A percentile compares a stretch with the other conserved stretches of the same genome.
Evolutionary conservation across 1,284 basidiomycete species (phyloP).

Genomic region (Moesziomyces sp.): DNA sequence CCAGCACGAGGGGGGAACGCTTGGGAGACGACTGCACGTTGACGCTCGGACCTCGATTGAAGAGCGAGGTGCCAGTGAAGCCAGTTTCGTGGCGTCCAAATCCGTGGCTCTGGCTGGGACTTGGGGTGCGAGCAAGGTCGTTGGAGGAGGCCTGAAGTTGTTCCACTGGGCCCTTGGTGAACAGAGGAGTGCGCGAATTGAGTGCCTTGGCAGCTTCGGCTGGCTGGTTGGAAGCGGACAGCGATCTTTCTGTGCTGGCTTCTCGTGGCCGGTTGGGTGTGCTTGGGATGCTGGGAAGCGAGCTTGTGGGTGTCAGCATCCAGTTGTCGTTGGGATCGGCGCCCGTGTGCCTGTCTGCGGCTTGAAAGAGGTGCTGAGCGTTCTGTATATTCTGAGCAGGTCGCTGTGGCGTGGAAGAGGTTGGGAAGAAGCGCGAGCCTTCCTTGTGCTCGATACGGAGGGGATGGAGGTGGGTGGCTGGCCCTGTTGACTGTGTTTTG

Average conservation of each 20-base stretch:
- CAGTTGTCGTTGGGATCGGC: slow-evolving; percentile 43
- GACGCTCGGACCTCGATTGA: slow-evolving; percentile 30
- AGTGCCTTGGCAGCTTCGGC: neutral
- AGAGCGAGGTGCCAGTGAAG: slow-evolving; percentile 17
- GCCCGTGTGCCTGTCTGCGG: neutral
- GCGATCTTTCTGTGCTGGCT: slow-evolving; percentile 22
- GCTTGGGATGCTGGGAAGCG: slow-evolving; percentile 54
- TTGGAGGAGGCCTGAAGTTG: slow-evolving; percentile 26
- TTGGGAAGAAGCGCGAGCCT: slow-evolving; percentile 31
- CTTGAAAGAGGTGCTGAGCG: neutral
- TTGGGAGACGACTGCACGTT: slow-evolving; percentile 39
- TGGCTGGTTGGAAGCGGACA: neutral
- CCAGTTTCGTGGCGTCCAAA: slow-evolving; percentile 15
- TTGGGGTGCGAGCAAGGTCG: slow-evolving; percentile 25
- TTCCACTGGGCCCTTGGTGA: slow-evolving; percentile 30
- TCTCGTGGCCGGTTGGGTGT: slow-evolving; percentile 40
- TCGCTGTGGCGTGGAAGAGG: slow-evolving; percentile 23
- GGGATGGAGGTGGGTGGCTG: slow-evolving; percentile 35
- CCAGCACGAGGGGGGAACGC: slow-evolving; percentile 32
- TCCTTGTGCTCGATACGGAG: slow-evolving; percentile 31
- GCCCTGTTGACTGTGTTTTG: slow-evolving; percentile 6
- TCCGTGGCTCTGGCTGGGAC: slow-evolving; percentile 15
- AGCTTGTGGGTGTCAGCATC: slow-evolving; percentile 55
- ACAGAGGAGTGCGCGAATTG: slow-evolving; percentile 6
- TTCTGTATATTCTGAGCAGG: slow-evolving; percentile 2